phyloP scores from a whole-genome alignment of 1,284 basidiomycete genomes.

The Melampsora larici-populina region DNA sequence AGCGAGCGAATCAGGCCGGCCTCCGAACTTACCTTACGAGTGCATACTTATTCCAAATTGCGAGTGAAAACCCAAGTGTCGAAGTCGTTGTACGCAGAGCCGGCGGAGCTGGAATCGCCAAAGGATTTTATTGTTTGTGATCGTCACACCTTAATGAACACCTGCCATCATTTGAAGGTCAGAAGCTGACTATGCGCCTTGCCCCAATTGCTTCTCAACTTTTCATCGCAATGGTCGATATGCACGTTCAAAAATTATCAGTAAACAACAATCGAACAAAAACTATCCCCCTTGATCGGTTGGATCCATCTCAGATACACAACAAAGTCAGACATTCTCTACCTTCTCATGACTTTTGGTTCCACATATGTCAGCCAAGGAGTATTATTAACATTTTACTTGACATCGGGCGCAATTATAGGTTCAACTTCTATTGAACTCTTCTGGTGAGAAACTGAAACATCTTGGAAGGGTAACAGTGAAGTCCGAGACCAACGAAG shows the following conservation, averaged over 20 bases:
- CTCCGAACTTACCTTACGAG: conserved; percentile 21
- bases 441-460: conserved; percentile 8
- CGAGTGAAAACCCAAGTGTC: conserved; percentile 16
- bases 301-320: conserved; percentile 12
- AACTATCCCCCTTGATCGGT: conserved; percentile 33
- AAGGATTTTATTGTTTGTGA: conserved; percentile 43
- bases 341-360: background rate
- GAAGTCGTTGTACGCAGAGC: conserved; percentile 28
- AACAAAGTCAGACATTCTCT: background rate
- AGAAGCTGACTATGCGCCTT: too few relatives aligned
- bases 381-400: background rate
- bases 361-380: background rate
- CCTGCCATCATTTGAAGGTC: background rate
- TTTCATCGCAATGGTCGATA: background rate
- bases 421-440: conserved; percentile 16
- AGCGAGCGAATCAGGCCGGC: conserved; percentile 32
- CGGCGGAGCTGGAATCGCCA: conserved; percentile 31
- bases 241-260: background rate
- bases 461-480: background rate
- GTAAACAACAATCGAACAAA: conserved; percentile 42
- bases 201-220: background rate
- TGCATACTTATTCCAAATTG: conserved; percentile 23
- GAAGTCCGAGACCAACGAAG: background rate
- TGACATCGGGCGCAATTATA: background rate
- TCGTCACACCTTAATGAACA: background rate